Evolutionary conservation across 495 filamentous ascomycete species (phyloP).

Genomic region (Hypoxylon subgilvum): DNA sequence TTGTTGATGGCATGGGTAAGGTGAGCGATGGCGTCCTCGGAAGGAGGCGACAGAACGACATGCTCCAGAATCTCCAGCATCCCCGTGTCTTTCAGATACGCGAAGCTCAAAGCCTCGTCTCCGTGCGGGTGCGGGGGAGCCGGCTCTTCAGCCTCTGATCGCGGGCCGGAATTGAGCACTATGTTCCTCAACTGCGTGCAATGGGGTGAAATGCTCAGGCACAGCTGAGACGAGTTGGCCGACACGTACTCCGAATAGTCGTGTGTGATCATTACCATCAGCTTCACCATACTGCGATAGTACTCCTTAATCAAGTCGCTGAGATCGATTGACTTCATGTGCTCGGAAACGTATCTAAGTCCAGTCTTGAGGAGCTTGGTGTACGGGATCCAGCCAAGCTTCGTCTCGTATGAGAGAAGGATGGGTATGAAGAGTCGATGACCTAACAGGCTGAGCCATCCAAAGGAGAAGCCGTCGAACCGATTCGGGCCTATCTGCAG

Average conservation of each 20-base stretch:
- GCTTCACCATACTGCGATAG: conserved; percentile 81
- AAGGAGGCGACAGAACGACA: conserved; percentile 64
- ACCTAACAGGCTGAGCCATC: conserved; percentile 79
- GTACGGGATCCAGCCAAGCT: conserved; percentile 75
- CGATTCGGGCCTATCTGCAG: conserved; percentile 74
- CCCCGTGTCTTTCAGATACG: conserved; percentile 63
- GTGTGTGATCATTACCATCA: conserved; percentile 85
- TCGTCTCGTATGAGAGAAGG: conserved; percentile 72
- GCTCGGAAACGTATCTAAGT: conserved; percentile 75
- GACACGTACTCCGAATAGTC: conserved; percentile 93
- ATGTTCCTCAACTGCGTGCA: conserved; percentile 89
- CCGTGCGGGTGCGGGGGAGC: conserved; percentile 24
- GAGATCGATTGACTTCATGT: conserved; percentile 76
- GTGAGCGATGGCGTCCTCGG: conserved; percentile 71
- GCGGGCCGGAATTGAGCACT: conserved; percentile 82
- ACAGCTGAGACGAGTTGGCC: conserved; percentile 83
- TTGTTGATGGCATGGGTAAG: conserved; percentile 71
- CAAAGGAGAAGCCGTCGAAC: conserved; percentile 81
- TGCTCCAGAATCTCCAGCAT: conserved; percentile 73
- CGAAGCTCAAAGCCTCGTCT: conserved; percentile 37
- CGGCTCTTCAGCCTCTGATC: conserved; percentile 72
- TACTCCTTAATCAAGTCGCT: conserved; percentile 75
- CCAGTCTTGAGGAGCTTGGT: conserved; percentile 76
- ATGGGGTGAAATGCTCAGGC: conserved; percentile 82
- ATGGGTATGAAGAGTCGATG: conserved; percentile 87